Conservation (phyloP, 805 yeast species). For the Metschnikowia shivogae region DNA sequence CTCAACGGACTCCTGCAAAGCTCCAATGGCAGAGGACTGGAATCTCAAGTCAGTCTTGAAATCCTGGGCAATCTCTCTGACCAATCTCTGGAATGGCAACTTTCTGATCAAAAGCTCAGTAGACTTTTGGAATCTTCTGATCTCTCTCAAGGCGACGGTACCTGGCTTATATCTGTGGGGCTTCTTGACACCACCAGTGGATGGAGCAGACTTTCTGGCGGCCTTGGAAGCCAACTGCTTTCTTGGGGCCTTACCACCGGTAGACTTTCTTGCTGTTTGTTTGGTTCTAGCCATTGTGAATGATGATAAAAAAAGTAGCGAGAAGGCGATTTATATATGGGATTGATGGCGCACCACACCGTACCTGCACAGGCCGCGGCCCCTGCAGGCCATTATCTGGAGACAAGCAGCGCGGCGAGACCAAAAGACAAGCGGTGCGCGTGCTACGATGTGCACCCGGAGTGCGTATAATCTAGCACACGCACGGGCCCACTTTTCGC, state of each 20-base stretch:
- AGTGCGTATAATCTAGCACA: constrained; percentile 12
- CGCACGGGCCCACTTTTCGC: constrained; percentile 7
- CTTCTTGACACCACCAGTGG: constrained; percentile 46
- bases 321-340: constrained; percentile 10
- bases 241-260: constrained; percentile 49
- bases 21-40: constrained; percentile 46
- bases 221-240: constrained; percentile 47
- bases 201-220: constrained; percentile 47
- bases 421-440: constrained; percentile 1
- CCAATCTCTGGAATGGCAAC: constrained; percentile 47
- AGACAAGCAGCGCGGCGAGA: not conserved
- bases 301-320: not conserved
- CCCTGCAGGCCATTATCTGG: not conserved
- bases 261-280: constrained; percentile 47
- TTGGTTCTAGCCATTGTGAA: constrained; percentile 42
- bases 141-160: constrained; percentile 48
- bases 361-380: constrained; percentile 1
- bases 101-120: constrained; percentile 45
- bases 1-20: constrained; percentile 46
- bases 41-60: constrained; percentile 46
- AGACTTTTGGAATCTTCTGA: constrained; percentile 46
- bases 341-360: not conserved
- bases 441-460: constrained; percentile 12
- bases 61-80: constrained; percentile 46
- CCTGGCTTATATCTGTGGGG: constrained; percentile 50